phyloP scores from a whole-genome alignment of 257 asterid genomes.

The Prunella vulgaris region DNA sequence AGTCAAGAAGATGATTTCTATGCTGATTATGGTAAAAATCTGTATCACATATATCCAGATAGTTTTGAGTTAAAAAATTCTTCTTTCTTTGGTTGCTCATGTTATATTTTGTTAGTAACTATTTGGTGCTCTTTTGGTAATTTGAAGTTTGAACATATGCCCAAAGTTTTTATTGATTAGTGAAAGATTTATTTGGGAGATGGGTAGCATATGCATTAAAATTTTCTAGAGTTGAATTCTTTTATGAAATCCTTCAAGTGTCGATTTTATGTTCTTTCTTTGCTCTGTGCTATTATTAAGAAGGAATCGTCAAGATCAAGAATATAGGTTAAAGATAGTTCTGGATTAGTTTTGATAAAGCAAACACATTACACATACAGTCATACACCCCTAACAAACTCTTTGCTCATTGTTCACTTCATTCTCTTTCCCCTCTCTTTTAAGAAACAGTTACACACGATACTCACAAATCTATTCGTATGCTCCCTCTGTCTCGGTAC shows the following conservation, averaged over 20 bases:
- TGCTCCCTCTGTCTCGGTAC: too few species aligned
- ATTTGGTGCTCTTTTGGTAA: background rate
- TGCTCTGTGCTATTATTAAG: background rate
- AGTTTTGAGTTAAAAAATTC: background rate
- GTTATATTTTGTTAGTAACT: background rate
- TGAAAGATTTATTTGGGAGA: background rate
- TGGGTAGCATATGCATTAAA: background rate
- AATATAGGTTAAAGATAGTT: background rate
- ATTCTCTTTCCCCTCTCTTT: background rate
- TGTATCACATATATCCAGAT: background rate
- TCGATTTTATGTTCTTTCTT: background rate
- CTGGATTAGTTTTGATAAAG: background rate
- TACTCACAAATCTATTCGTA: background rate
- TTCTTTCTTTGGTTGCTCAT: background rate
- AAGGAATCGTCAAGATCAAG: background rate
- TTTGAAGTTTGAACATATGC: background rate
- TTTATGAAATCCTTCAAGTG: background rate
- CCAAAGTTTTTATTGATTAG: background rate
- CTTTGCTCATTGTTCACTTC: background rate
- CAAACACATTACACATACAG: too few species aligned
- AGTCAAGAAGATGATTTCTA: constrained; percentile 42
- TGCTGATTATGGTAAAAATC: constrained; percentile 37
- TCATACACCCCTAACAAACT: background rate
- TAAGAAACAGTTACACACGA: background rate
- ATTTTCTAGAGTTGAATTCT: background rate